Base-by-base conservation (phyloP, 345 rosid genomes). In the Punica granatum region DNA sequence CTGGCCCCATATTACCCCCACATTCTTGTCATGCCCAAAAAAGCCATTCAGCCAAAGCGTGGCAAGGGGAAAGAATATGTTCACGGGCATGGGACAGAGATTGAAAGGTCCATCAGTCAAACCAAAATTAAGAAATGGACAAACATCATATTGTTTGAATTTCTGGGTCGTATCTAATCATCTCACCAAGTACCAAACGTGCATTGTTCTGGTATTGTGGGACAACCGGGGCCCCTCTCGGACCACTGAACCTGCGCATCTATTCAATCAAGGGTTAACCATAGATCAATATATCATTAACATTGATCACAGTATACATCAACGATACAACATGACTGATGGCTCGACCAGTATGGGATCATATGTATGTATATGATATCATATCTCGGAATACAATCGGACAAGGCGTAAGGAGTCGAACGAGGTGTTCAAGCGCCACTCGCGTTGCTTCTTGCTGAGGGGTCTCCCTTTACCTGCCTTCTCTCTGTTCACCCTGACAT, bases 381-480 rank as follows among this genome's bases (percentile, higher is more conserved):
- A 85, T 19, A 46, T 43, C 33, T 83, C 92, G 65, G 88, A 80
- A 74, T 90, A 78, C 37, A 90, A 18, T 35, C 88, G 83, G 21
- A 86, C 98, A 63, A 92, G 72, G 43, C 72, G 72, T 69, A 93
- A 68, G 10, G 87, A 85, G 56, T 79, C 79, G 32, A 93, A 93
- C 54, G 82, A 65, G 6, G 94, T 93, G 66, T 61, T 74, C 56
- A 90, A 79, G 5, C 90, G 83, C 97, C 94, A 90, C 32, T 88
- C 92, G 60, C 83, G 79, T 80, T 84, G 98, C 83, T 84, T 93
- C 86, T 86, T 90, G 82, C 65, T 83, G 49, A 93, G 86, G 46
- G 94, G 96, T 72, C 98, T 90, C 41, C 98, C 98, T 79, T 92
- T 90, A 59, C 97, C 96, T 1, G 85, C 85, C 70, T 87, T 93